Base-by-base conservation (phyloP, 352 stramenopile species). In the Globisporangium abappressorium region DNA sequence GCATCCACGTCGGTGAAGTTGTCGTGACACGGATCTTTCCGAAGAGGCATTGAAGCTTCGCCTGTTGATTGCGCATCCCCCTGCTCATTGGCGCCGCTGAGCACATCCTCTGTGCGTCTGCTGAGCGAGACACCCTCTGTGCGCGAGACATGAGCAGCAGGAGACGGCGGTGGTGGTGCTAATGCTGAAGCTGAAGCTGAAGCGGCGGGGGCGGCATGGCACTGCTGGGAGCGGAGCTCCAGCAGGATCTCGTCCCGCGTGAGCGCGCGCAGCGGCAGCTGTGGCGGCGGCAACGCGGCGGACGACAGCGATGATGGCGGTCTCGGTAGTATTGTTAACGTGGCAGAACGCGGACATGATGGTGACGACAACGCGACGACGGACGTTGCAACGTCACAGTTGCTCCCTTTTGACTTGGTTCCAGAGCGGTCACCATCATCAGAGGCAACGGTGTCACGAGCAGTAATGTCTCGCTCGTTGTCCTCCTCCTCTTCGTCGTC, bases 191-290 rank as follows among this genome's bases (percentile, higher is more conserved):
- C 47, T 43, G n/a, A 41, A 33, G n/a, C 36, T 38, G 24, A 49
- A 20, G 61, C 43, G 38, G 38, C 38, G 38, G 12, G 38, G 46
- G 15, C 26, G 8, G 20, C 28, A 30, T 61, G 43, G 15, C 24
- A 24, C 24, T 62, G 14, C 20, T 62, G 30, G 12, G 38, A 20
- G 30, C 47, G 60, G 15, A 91, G 71, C 36, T 87, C 73, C 11
- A 59, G 73, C 64, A 91, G 64, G 34, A 92, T 89, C 63, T 92
- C 82, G 33, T 70, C 71, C 18, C 82, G 77, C 14, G 74, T 84
- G 57, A 91, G 69, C 9, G 82, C 76, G 34, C 79, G 82, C 33
- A 57, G 64, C 43, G 18, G 43, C 8, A 47, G 36, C 22, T 64
- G 59, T 11, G 20, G 46, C 58, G 34, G 9, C 22, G 36, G 15